Evolutionary conservation across 2,329 filamentous ascomycete genomes (phyloP).

Genomic region (Aspergillus phoenicis): DNA sequence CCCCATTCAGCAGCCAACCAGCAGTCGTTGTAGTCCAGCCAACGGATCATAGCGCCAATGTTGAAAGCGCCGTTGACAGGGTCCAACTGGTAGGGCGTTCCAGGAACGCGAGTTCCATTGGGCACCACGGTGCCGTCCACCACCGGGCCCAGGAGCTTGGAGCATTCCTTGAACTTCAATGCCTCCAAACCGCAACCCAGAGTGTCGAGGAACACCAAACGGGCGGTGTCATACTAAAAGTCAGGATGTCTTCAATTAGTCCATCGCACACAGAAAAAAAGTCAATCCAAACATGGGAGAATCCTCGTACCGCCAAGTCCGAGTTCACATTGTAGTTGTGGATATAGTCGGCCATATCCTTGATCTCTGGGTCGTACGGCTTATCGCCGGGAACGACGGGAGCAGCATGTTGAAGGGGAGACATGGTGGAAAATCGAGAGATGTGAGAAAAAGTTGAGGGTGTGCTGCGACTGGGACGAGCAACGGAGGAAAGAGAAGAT

Average conservation of each 20-base stretch:
- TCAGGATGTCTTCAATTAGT: background rate
- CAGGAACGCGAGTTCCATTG: constrained; percentile 86
- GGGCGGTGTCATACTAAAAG: constrained; percentile 77
- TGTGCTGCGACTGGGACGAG: constrained; percentile 20
- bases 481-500: constrained; percentile 26
- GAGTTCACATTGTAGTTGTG: constrained; percentile 90
- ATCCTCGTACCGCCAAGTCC: constrained; percentile 77
- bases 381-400: constrained; percentile 42
- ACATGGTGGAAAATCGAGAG: constrained; percentile 48
- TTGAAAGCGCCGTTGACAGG: constrained; percentile 97
- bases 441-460: constrained; percentile 27
- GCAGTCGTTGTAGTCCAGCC: constrained; percentile 99
- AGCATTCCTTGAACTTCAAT: constrained; percentile 92
- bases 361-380: constrained; percentile 88
- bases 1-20: constrained; percentile 99
- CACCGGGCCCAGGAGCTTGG: constrained; percentile 88
- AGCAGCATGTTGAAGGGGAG: constrained; percentile 42
- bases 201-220: constrained; percentile 95
- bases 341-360: constrained; percentile 92
- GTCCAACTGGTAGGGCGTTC: constrained; percentile 91
- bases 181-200: constrained; percentile 95
- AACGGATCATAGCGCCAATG: constrained; percentile 97
- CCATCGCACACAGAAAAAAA: background rate
- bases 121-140: constrained; percentile 89
- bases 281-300: background rate